Percentiles rank a stretch among this genome's conserved stretches.
These are phyloP conservation scores for Neurospora sp. DNA, from an alignment of 495 filamentous ascomycete genomes.

Conservation along the genomic window DNA sequence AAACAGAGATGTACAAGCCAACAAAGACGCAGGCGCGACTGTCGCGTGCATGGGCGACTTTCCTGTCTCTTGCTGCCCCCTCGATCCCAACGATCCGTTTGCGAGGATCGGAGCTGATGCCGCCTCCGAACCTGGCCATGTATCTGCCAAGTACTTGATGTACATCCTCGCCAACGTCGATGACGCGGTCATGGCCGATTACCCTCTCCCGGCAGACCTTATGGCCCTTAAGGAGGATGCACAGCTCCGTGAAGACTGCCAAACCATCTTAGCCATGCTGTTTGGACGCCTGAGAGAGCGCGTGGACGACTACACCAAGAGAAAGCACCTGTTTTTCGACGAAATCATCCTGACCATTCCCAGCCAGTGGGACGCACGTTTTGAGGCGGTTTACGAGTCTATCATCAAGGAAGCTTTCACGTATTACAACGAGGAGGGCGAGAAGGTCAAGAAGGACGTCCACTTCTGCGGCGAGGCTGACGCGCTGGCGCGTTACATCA, in stretches of 20 bases:
- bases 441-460: background rate
- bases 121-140: background rate
- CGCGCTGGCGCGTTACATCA: constrained; percentile 4
- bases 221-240: background rate
- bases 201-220: background rate
- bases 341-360: constrained; percentile 1
- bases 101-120: background rate
- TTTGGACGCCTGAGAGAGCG: background rate
- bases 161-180: constrained; percentile 2
- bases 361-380: background rate
- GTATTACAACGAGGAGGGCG: background rate
- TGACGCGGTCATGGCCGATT: background rate
- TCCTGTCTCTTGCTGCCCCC: background rate
- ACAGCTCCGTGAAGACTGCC: background rate
- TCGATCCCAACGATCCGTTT: background rate
- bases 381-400: background rate
- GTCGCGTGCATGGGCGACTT: background rate
- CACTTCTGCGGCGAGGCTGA: background rate
- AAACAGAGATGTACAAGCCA: background rate
- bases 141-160: constrained; percentile 5
- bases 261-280: background rate
- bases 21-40: background rate
- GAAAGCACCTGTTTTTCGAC: background rate
- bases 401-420: constrained; percentile 1
- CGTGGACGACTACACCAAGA: background rate